A percentile compares a stretch with the other conserved stretches of the same genome.
Evolutionary conservation across 495 filamentous ascomycete species (phyloP).

Genomic region (Chaetomium cochliodes): DNA sequence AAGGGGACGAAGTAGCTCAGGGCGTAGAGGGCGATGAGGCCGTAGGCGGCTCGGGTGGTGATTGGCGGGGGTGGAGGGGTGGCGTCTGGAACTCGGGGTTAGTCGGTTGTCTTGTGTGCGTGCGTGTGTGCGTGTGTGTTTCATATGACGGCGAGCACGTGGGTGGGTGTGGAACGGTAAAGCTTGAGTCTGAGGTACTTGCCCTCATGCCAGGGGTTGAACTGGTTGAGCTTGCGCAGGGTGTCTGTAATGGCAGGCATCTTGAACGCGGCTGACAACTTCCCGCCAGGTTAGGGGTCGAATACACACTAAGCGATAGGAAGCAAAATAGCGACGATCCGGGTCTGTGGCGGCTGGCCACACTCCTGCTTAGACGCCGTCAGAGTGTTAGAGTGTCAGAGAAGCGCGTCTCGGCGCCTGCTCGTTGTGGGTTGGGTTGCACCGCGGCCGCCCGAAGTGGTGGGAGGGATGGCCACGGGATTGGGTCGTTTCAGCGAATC

Average conservation of each 20-base stretch:
- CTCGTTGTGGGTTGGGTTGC: neutral
- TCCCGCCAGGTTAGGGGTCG: no score
- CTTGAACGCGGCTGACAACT: slow-evolving; percentile 3
- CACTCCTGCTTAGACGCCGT: slow-evolving; percentile 24
- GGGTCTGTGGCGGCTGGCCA: neutral
- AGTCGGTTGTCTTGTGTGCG: neutral
- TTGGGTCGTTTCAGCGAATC: slow-evolving; percentile 20
- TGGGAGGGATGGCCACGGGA: slow-evolving; percentile 7
- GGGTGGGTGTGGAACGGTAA: neutral
- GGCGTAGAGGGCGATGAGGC: slow-evolving; percentile 67
- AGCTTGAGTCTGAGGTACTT: neutral
- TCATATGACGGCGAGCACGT: slow-evolving; percentile 8
- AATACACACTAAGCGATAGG: no score
- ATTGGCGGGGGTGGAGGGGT: slow-evolving; percentile 29
- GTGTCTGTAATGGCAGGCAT: slow-evolving; percentile 30
- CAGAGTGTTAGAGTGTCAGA: slow-evolving; percentile 12
- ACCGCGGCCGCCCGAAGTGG: neutral
- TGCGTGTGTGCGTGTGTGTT: slow-evolving; percentile 6
- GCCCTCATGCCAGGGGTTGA: slow-evolving; percentile 38
- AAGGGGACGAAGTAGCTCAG: slow-evolving; percentile 86
- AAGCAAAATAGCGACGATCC: no score
- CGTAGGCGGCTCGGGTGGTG: slow-evolving; percentile 25
- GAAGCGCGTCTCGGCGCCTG: slow-evolving; percentile 19
- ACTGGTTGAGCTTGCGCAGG: slow-evolving; percentile 31
- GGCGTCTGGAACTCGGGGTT: slow-evolving; percentile 15